A percentile compares a stretch with the other conserved stretches of the same genome.
Evolutionary conservation across 2,329 filamentous ascomycete genomes (phyloP).

Genomic region (Alternaria arbusti): DNA sequence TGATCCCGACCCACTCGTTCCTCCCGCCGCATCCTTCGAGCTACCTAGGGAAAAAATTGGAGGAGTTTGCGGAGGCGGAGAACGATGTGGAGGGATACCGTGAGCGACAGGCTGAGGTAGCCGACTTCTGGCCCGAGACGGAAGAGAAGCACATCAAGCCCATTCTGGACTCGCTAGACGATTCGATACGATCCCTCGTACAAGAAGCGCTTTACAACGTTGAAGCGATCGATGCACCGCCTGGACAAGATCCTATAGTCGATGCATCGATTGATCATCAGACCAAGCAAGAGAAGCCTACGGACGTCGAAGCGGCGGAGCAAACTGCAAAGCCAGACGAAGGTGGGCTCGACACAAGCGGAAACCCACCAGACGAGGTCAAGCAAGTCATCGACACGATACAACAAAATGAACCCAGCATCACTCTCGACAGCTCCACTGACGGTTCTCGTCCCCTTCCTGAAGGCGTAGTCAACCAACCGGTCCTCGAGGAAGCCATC

Average conservation of each 20-base stretch:
- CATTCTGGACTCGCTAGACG: slow-evolving; percentile 65
- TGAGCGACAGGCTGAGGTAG: slow-evolving; percentile 76
- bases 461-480: slow-evolving; percentile 34
- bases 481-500: slow-evolving; percentile 52
- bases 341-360: slow-evolving; percentile 11
- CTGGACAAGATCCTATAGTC: slow-evolving; percentile 41
- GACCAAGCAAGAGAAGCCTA: slow-evolving; percentile 7
- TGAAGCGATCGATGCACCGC: slow-evolving; percentile 36
- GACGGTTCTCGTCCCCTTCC: slow-evolving; percentile 40
- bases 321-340: slow-evolving; percentile 14
- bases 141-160: slow-evolving; percentile 83
- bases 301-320: slow-evolving; percentile 13
- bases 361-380: slow-evolving; percentile 22
- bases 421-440: slow-evolving; percentile 35
- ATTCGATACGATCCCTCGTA: slow-evolving; percentile 68
- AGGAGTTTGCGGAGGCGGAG: slow-evolving; percentile 76
- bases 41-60: slow-evolving; percentile 81
- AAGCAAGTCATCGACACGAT: slow-evolving; percentile 32
- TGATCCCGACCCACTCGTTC: slow-evolving; percentile 92
- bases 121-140: slow-evolving; percentile 80
- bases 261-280: slow-evolving; percentile 37
- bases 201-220: slow-evolving; percentile 64
- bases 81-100: slow-evolving; percentile 73
- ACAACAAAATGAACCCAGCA: slow-evolving; percentile 31
- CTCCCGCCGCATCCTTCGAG: slow-evolving; percentile 90